Evolutionary conservation across 2,329 filamentous ascomycete species (phyloP), one percentile per base, ranked within the genome.

Genomic region (Plenodomus lindquistii): DNA sequence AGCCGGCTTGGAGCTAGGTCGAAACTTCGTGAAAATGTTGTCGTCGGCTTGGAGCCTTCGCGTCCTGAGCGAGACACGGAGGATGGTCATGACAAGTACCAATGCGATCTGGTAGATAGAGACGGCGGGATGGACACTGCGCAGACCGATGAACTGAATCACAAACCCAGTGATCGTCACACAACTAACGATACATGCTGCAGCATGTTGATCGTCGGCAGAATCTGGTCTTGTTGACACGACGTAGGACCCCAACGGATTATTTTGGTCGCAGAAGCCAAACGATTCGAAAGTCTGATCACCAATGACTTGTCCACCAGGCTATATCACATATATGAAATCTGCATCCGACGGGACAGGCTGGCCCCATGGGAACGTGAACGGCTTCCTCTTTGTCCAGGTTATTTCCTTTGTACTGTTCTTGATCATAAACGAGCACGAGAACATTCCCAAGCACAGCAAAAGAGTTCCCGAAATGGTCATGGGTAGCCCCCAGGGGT

Each of bases 261-360:
- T 37, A 6, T 48, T 36, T 10, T 27, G 13, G 0, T 55, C 42
- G 8, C 38, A 42, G 22, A 57, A 50, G 2, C 39, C 40, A 40
- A 75, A 76, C 1, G 71, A 56, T 11, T 68, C 65, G 20, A 75
- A 73, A 1, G 66, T 65, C 27, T 75, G 72, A 31, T 75, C 72
- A 2, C 72, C 73, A 3, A 73, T 60, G 11, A 54, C 40, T 16
- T 76, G 72, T 1, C 60, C 57, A 1, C 73, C 73, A 0, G 71
- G 73, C 27, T 76, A 73, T 0, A 75, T 37, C 73, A 72, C 75
- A 46, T 16, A 35, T 35, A 13, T 35, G 11, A 35, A 16, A 35
- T 13, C 31, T 67, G 72, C 31, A 35, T 35, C 11, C 11, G 1
- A 73, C n/a, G n/a, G n/a, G n/a, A n/a, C n/a, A n/a, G n/a, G n/a